Evolutionary conservation across 805 yeast genomes (phyloP), one percentile per base, ranked within the genome.

Genomic region (Yarrowia deformans): DNA sequence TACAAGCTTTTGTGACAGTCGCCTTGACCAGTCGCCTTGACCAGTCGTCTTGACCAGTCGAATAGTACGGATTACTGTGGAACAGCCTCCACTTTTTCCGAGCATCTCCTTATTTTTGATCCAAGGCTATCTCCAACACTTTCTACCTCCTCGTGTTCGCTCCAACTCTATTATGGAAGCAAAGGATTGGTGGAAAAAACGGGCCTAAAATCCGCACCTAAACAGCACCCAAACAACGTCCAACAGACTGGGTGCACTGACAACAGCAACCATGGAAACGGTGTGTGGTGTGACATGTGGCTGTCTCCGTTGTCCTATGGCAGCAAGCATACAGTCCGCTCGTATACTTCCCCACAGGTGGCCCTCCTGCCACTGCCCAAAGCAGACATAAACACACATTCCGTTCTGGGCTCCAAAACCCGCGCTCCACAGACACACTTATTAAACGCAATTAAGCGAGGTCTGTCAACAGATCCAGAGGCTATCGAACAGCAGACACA

Each of bases 361-460:
- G 29, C 29, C 56, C 55, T 35, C 35, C 29, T 35, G 35, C 14
- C 7, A 45, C 18, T 54, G 13, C 60, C 60, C 18, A 39, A 35
- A 10, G 3, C 23, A 54, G 63, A 42, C 23, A 56, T 40, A 29
- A 12, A 34, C 16, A 5, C 48, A 40, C 16, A 9, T 56, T 56
- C 63, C 63, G 23, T 56, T 56, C 63, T 32, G 45, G 63, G 63
- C 4, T 0, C 48, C 42, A 19, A 14, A 29, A 56, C 63, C 19
- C 10, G n/a, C 37, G 29, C 63, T 23, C 29, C 29, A 23, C 29
- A 23, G 29, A 23, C 46, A 23, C 46, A 29, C 48, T 23, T 55
- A 56, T 56, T 40, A 56, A 56, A 56, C 63, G 63, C 63, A 56
- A 55, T 40, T 55, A 55, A 56, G 63, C 63, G 63, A 56, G 63